phyloP scores from a whole-genome alignment of 441 rosid species.

The Raphanus hybrid region DNA sequence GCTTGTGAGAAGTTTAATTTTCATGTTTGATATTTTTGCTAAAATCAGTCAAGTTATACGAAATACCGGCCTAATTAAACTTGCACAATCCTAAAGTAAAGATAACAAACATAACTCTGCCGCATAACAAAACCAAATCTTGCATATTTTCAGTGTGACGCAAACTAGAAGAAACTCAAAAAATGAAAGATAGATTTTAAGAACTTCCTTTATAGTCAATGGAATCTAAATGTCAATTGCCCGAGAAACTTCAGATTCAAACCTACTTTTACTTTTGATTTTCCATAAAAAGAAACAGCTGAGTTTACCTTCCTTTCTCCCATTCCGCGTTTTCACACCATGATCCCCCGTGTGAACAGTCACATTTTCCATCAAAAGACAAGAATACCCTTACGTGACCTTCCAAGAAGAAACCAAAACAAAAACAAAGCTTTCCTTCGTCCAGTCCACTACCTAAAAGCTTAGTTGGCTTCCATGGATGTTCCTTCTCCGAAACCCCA shows the following conservation, averaged over 20 bases:
- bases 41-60: not conserved
- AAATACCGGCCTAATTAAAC: not conserved
- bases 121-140: constrained; percentile 7
- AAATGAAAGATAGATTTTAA: not conserved
- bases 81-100: not conserved
- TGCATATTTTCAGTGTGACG: constrained; percentile 2
- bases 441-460: constrained; percentile 40
- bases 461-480: constrained; percentile 60
- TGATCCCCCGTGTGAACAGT: constrained; percentile 25
- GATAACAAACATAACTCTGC: not conserved
- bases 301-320: not conserved
- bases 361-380: not conserved
- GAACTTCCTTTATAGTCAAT: constrained; percentile 7
- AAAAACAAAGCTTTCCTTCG: constrained; percentile 25
- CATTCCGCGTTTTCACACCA: constrained; percentile 6
- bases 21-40: not conserved
- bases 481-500: constrained; percentile 57
- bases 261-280: not conserved
- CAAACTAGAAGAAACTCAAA: not conserved
- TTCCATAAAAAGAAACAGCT: constrained; percentile 13
- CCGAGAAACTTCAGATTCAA: constrained; percentile 19
- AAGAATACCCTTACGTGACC: constrained; percentile 41
- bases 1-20: not conserved
- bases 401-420: constrained; percentile 36
- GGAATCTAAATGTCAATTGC: constrained; percentile 18